Conservation (phyloP, 495 filamentous ascomycete species). For the Penicillium coffeae region DNA sequence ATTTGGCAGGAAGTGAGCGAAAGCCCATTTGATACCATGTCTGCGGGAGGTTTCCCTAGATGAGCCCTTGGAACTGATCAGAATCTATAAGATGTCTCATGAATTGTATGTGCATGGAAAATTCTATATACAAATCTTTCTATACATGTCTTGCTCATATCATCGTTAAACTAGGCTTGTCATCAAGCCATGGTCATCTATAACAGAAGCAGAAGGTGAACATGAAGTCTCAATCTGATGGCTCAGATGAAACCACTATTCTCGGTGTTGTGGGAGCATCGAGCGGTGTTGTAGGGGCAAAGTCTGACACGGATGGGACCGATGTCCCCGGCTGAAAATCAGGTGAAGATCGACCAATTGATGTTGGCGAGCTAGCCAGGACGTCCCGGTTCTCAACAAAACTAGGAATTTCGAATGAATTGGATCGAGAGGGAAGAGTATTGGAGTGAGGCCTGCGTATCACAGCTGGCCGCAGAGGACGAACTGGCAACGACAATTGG, state of each 20-base stretch:
- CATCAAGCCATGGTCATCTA: too few species aligned
- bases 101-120: too few species aligned
- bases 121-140: too few species aligned
- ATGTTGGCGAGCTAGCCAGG: not conserved
- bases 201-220: too few species aligned
- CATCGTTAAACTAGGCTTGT: too few species aligned
- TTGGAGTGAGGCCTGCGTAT: conserved; percentile 9
- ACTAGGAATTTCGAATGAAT: not conserved
- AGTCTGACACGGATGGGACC: not conserved
- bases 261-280: not conserved
- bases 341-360: not conserved
- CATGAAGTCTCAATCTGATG: not conserved
- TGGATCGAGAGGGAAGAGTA: conserved; percentile 8
- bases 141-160: too few species aligned
- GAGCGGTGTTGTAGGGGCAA: not conserved
- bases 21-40: too few species aligned
- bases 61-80: too few species aligned
- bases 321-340: not conserved
- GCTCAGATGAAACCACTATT: not conserved
- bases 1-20: too few species aligned
- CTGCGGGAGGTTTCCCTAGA: too few species aligned
- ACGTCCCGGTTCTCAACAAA: not conserved
- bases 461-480: not conserved
- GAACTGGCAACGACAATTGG: conserved; percentile 7
- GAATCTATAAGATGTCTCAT: too few species aligned